phyloP scores from a whole-genome alignment of 2,329 filamentous ascomycete species.

The Botrytis hyacinthi region DNA sequence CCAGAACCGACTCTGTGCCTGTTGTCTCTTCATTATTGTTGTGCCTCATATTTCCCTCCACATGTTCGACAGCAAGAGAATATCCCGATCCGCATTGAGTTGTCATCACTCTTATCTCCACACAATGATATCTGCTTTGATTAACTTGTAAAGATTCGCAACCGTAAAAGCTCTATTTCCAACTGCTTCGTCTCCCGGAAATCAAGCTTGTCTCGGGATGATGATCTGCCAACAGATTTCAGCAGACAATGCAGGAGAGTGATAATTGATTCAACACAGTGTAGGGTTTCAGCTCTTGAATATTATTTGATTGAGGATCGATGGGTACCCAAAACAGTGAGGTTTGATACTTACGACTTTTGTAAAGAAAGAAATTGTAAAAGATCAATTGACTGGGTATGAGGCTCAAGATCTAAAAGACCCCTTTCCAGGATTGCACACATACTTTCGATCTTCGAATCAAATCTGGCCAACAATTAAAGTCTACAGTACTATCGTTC shows the following conservation, averaged over 20 bases:
- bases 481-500: neutral
- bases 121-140: neutral
- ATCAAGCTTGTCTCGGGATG: neutral
- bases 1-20: neutral
- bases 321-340: neutral
- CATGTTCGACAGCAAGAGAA: neutral
- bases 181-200: neutral
- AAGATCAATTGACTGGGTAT: neutral
- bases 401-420: neutral
- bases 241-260: neutral
- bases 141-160: neutral
- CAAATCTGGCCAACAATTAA: neutral
- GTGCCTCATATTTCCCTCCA: neutral
- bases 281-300: neutral
- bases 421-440: neutral
- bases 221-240: neutral
- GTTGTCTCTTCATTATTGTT: neutral
- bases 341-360: no score
- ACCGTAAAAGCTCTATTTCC: neutral
- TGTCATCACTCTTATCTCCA: neutral
- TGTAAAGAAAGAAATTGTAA: neutral
- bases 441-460: neutral
- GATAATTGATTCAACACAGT: neutral
- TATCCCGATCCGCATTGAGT: neutral
- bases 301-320: neutral